Evolutionary conservation across 2,329 filamentous ascomycete species (phyloP).

Genomic region (Talaromyces sp.): DNA sequence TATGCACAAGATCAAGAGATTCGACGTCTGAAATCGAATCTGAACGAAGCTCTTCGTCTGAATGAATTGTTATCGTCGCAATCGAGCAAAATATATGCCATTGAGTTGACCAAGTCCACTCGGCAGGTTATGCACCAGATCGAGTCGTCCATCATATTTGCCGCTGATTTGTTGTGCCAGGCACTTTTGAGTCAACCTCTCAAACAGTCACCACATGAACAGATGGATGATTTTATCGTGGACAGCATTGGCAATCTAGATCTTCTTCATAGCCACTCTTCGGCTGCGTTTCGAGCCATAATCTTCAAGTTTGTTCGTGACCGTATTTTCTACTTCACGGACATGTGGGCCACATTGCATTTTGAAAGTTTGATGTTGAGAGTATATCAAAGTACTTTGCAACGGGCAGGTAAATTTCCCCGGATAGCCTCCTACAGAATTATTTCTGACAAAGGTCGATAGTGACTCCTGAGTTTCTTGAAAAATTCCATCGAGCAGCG

Average conservation of each 20-base stretch:
- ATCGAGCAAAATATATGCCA: not conserved
- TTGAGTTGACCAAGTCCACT: not conserved
- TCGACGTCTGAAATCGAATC: not conserved
- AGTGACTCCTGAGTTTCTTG: not conserved
- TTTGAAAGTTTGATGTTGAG: not conserved
- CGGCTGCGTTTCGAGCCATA: not conserved
- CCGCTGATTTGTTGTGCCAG: not conserved
- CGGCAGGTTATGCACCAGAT: not conserved
- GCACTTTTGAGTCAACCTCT: not conserved
- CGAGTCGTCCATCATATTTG: not conserved
- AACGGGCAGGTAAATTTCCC: not conserved
- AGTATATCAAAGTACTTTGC: not conserved
- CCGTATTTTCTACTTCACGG: not conserved
- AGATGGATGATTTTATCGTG: not conserved
- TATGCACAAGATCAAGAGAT: not conserved
- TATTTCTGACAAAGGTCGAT: not conserved
- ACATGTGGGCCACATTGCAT: not conserved
- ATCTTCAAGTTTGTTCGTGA: not conserved
- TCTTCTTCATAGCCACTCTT: not conserved
- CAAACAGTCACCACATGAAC: not conserved
- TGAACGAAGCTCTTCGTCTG: not conserved
- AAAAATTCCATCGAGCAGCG: not conserved
- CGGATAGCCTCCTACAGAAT: too few species aligned
- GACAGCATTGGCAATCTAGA: not conserved
- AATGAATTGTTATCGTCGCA: not conserved